These are phyloP conservation scores for Helicosporidium sp. DNA, from an alignment of 139 green algal species.

Conservation along the genomic window DNA sequence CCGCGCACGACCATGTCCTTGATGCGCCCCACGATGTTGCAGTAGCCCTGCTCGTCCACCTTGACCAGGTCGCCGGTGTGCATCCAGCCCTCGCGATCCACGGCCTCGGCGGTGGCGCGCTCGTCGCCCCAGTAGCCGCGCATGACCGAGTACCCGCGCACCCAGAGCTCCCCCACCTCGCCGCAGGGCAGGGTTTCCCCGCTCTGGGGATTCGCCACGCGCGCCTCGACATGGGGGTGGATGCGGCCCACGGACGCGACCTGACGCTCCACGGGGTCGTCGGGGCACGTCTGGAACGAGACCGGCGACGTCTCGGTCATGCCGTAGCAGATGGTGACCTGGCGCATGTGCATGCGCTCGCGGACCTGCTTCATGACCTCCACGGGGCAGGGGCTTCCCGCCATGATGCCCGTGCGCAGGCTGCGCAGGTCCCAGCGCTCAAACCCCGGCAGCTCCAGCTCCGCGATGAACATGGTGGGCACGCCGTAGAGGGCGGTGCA, in stretches of 20 bases:
- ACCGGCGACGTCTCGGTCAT: slow-evolving; percentile 16
- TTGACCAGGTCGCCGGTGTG: slow-evolving; percentile 16
- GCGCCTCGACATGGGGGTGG: slow-evolving; percentile 12
- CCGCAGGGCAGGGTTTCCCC: not conserved
- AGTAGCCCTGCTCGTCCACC: slow-evolving; percentile 11
- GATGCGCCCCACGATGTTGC: slow-evolving; percentile 14
- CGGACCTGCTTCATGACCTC: slow-evolving; percentile 11
- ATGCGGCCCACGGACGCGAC: slow-evolving; percentile 12
- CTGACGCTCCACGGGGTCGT: slow-evolving; percentile 9
- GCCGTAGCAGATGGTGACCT: slow-evolving; percentile 15
- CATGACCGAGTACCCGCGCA: slow-evolving; percentile 11
- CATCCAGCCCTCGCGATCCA: slow-evolving; percentile 11
- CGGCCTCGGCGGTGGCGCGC: not conserved
- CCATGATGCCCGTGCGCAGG: slow-evolving; percentile 22
- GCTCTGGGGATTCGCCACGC: slow-evolving; percentile 2
- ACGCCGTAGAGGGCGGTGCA: slow-evolving; percentile 14
- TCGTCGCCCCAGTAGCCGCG: slow-evolving; percentile 9
- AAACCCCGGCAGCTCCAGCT: slow-evolving; percentile 12
- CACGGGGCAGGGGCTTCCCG: slow-evolving; percentile 10
- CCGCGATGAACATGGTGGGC: slow-evolving; percentile 9
- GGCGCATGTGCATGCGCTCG: not conserved
- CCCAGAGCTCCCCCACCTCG: slow-evolving; percentile 2
- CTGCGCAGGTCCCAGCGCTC: not conserved
- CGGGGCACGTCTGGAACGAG: slow-evolving; percentile 9
- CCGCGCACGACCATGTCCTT: slow-evolving; percentile 20